Conservation (phyloP, 805 yeast genomes). For the Candida silvicultrix region DNA sequence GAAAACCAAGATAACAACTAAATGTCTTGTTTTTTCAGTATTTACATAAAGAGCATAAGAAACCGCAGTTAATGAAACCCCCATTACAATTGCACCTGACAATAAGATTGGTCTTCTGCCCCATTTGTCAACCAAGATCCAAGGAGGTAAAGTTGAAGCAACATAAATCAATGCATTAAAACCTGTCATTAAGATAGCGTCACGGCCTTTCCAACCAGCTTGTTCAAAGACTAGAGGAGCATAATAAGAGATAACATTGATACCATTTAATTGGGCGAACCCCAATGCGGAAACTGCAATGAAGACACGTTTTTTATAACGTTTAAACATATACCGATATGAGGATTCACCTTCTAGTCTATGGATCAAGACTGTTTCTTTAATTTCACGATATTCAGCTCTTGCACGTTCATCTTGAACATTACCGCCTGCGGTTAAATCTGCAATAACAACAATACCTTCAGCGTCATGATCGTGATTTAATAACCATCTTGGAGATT, state of each 20-base stretch:
- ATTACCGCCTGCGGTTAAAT: constrained; percentile 73
- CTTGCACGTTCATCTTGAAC: constrained; percentile 63
- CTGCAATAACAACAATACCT: constrained; percentile 80
- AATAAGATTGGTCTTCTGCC: constrained; percentile 83
- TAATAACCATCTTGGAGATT: constrained; percentile 85
- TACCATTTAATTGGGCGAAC: constrained; percentile 92
- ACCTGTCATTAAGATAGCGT: constrained; percentile 89
- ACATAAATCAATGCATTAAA: constrained; percentile 58
- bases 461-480: constrained; percentile 77
- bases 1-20: constrained; percentile 73
- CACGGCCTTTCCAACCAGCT: constrained; percentile 90
- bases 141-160: constrained; percentile 74
- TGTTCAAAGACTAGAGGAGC: constrained; percentile 92
- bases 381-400: constrained; percentile 71
- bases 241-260: constrained; percentile 86
- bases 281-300: constrained; percentile 88
- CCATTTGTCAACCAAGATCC: constrained; percentile 88
- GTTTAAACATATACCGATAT: constrained; percentile 67
- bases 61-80: constrained; percentile 56
- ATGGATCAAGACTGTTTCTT: constrained; percentile 70
- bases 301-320: constrained; percentile 70
- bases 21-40: constrained; percentile 48
- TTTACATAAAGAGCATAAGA: constrained; percentile 53
- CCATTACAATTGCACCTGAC: constrained; percentile 78
- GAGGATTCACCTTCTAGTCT: constrained; percentile 77